Evolutionary conservation across 2,329 filamentous ascomycete species (phyloP), one percentile per base, ranked within the genome.

Genomic region (Ceratocystiopsis minuta): DNA sequence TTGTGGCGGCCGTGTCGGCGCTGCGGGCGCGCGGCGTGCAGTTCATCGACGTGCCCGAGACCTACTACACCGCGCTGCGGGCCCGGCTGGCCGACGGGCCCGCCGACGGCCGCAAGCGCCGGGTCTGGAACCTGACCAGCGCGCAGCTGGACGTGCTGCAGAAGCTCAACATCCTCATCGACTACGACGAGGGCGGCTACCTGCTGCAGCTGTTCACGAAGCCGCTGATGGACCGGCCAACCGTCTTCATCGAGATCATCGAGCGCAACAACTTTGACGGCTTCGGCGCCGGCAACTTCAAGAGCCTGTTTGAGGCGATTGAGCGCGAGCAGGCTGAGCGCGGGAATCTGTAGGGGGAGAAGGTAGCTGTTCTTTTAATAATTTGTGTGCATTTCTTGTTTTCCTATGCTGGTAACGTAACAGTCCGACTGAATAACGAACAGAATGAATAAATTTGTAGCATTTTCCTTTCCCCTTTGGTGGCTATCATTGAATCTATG

Each of bases 181-280:
- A 95, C 62, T 95, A 95, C 54, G 88, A 95, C 52, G 86, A 94
- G 68, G 75, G 74, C 18, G 88, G 88, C 0, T 95, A 95, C 60
- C 60, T 95, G 48, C 60, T 79, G 43, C 73, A 78, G 61, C 63
- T 85, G 32, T 85, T 85, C 59, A 84, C 79, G 31, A 85, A 85
- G 74, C 88, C 88, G 49, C 60, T 95, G 50, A 83, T 94, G 79
- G 87, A 95, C 60, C 77, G 88, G 13, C 88, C 88, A 18, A 95
- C 88, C 4, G 87, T 95, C 24, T 95, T 95, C 57, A 76, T 95
- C 48, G 88, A 95, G 70, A 93, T 95, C 52, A 95, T 95, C 53
- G 86, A 95, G 66, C 67, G 87, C 44, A 79, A 92, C 52, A 78
- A 85, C 49, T 95, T 95, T 58, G 78, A 81, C 31, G 88, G 88